Evolutionary conservation across 805 yeast species (phyloP), one percentile per base, ranked within the genome.

Genomic region (Candida railenensis): DNA sequence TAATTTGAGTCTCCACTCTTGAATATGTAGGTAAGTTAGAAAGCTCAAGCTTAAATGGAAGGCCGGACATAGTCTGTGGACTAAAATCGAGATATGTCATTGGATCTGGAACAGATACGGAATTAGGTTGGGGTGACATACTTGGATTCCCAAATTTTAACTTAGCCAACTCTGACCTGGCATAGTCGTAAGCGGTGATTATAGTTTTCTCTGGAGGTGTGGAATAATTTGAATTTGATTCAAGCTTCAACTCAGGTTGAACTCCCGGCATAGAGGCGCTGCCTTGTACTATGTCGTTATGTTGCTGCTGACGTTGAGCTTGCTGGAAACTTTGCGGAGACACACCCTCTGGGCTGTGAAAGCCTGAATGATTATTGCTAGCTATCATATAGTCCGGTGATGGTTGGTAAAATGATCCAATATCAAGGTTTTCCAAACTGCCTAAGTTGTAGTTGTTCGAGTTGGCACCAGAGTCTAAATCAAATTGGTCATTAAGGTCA

Each of bases 1-100:
- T 91, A 61, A 94, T 89, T 67, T 94, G 99, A 14, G 97, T 92
- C 66, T 92, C 99, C 4, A 92, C 99, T 53, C 99, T 80, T 11
- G 97, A 89, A 54, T 82, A 83, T 3, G 79, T 68, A 1, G 97
- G 97, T 39, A 92, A 71, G 43, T 83, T 85, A 5, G 73, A 63
- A 1, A 92, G 69, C 21, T 67, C 62, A 44, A 87, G 53, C 45
- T 73, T 68, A 60, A 78, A 82, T 1, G 80, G 80, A 44, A 77
- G 66, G 3, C 60, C 54, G 14, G 59, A 47, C 65, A 70, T 58
- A n/a, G 65, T 48, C 40, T 61, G 60, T 1, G 63, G 61, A 2
- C 73, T 68, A 47, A 71, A 71, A 48, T 72, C 76, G 43, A 71
- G 58, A 37, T 63, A 63, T 2, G 69, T 53, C 9, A 19, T 9